These are phyloP conservation scores for Fraxinus ornus DNA, from an alignment of 305 asterid genomes.

Conservation along the genomic window DNA sequence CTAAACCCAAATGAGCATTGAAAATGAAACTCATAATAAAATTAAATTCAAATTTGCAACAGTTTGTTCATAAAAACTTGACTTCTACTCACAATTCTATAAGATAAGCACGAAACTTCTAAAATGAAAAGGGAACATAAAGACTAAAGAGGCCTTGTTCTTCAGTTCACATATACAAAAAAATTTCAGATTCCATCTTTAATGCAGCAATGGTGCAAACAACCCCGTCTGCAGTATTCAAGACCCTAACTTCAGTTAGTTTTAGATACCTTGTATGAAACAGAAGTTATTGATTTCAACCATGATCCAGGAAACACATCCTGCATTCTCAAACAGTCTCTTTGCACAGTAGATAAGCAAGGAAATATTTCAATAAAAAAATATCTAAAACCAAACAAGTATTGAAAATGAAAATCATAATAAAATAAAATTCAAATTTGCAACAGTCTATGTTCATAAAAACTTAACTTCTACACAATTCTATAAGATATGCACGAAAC, in stretches of 20 bases:
- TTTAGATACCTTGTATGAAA: background rate
- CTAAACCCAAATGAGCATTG: background rate
- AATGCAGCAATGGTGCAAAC: background rate
- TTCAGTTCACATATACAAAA: conserved; percentile 35
- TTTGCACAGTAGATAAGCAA: background rate
- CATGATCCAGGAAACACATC: conserved; percentile 16
- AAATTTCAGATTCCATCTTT: conserved; percentile 16
- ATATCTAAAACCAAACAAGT: background rate
- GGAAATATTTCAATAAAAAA: background rate
- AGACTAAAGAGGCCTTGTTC: conserved; percentile 20
- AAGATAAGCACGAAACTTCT: conserved; percentile 9
- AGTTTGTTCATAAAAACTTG: conserved; percentile 14
- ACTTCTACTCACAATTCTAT: conserved; percentile 16
- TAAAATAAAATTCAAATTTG: background rate
- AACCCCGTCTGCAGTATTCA: background rate
- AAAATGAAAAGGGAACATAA: conserved; percentile 7
- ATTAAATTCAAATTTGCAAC: background rate
- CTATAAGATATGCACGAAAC: conserved; percentile 12
- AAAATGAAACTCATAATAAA: conserved; percentile 15
- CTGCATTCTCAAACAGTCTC: background rate
- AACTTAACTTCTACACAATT: conserved; percentile 21
- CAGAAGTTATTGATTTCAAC: conserved; percentile 3
- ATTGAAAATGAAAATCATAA: conserved; percentile 15
- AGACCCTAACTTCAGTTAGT: background rate
- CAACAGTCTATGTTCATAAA: background rate